Percentiles rank a stretch among this genome's conserved stretches.
phyloP scores from a whole-genome alignment of 306 rosid genomes.

The Begonia masoniana region DNA sequence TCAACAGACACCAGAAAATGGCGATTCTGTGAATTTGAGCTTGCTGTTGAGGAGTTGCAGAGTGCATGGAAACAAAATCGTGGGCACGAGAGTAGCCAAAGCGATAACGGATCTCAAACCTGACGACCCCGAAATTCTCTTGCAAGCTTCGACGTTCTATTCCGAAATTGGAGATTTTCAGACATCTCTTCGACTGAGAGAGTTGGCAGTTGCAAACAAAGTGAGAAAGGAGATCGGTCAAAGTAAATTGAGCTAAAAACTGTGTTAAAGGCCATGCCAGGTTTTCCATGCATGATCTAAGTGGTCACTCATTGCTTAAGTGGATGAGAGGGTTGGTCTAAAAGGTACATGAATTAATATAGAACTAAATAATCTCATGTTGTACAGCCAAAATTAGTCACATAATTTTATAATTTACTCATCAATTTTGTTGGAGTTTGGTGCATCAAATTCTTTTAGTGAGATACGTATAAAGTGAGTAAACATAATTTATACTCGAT shows the following conservation, averaged over 20 bases:
- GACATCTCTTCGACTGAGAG: slow-evolving; percentile 41
- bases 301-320: too few species aligned
- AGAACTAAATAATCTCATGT: too few species aligned
- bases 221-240: slow-evolving; percentile 57
- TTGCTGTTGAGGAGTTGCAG: slow-evolving; percentile 71
- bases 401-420: too few species aligned
- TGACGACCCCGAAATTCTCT: slow-evolving; percentile 50
- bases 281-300: too few species aligned
- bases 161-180: slow-evolving; percentile 64
- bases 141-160: slow-evolving; percentile 62
- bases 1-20: slow-evolving; percentile 22
- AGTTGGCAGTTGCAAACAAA: slow-evolving; percentile 44
- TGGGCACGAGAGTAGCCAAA: slow-evolving; percentile 50
- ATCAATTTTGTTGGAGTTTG: too few species aligned
- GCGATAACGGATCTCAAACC: slow-evolving; percentile 43
- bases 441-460: too few species aligned
- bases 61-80: slow-evolving; percentile 40
- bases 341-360: too few species aligned
- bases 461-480: too few species aligned
- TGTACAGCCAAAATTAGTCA: too few species aligned
- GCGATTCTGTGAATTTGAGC: slow-evolving; percentile 52
- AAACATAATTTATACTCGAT: too few species aligned
- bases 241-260: slow-evolving; percentile 16
- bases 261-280: too few species aligned
- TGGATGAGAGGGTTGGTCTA: too few species aligned